Evolutionary conservation across 345 rosid species (phyloP).

Genomic region (Toxicodendron radicans): DNA sequence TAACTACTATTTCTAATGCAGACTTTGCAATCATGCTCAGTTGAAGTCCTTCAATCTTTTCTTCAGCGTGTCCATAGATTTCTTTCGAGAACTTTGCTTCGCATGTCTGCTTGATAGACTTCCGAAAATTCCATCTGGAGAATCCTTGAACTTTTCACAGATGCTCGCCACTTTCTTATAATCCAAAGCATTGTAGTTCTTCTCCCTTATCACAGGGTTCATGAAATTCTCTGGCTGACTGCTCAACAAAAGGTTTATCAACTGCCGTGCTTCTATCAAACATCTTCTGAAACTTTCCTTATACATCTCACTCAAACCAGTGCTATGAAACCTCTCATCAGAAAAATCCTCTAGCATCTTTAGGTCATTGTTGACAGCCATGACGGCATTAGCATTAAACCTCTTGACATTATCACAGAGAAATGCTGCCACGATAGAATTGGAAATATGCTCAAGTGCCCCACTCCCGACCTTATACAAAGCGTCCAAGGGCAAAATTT

Average conservation of each 20-base stretch:
- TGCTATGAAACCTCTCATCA: slow-evolving; percentile 70
- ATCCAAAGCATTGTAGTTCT: slow-evolving; percentile 77
- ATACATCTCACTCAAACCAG: slow-evolving; percentile 67
- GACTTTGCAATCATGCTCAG: slow-evolving; percentile 32
- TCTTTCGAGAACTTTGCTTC: slow-evolving; percentile 73
- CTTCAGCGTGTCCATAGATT: slow-evolving; percentile 88
- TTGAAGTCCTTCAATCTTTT: slow-evolving; percentile 94
- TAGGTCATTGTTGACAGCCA: slow-evolving; percentile 62
- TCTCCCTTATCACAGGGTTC: slow-evolving; percentile 91
- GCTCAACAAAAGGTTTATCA: slow-evolving; percentile 77
- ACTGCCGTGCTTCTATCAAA: slow-evolving; percentile 79
- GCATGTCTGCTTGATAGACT: slow-evolving; percentile 68
- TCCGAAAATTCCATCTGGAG: slow-evolving; percentile 84
- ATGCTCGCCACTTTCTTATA: slow-evolving; percentile 85
- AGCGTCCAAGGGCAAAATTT: slow-evolving; percentile 75
- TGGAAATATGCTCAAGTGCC: slow-evolving; percentile 78
- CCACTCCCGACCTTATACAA: slow-evolving; percentile 76
- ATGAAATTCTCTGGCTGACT: slow-evolving; percentile 93
- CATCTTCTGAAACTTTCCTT: slow-evolving; percentile 67
- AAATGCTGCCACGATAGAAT: slow-evolving; percentile 63
- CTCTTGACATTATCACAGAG: slow-evolving; percentile 82
- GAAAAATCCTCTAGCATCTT: slow-evolving; percentile 75
- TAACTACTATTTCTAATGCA: slow-evolving; percentile 21
- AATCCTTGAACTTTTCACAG: slow-evolving; percentile 87
- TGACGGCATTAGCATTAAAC: slow-evolving; percentile 80